These are phyloP conservation scores for Phylloporus sp. DNA, from an alignment of 768 basidiomycete species.

Conservation along the genomic window DNA sequence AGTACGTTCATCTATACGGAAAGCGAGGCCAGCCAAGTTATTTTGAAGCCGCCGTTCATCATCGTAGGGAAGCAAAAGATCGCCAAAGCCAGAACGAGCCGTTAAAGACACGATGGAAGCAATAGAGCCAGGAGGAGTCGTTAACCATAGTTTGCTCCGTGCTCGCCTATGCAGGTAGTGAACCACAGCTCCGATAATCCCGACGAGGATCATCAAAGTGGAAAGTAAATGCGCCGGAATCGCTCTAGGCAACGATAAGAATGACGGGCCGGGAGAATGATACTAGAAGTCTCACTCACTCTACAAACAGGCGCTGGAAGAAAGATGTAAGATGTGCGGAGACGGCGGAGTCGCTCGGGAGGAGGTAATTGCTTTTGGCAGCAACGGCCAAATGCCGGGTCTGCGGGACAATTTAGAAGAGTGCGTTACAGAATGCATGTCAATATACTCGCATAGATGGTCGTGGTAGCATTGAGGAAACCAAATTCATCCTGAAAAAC, in stretches of 20 bases:
- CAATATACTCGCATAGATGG: conserved; percentile 29
- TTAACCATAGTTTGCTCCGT: conserved; percentile 46
- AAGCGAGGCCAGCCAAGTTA: conserved; percentile 48
- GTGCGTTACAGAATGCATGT: background rate
- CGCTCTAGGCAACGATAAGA: conserved; percentile 34
- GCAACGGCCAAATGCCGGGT: conserved; percentile 53
- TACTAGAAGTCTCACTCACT: conserved; percentile 51
- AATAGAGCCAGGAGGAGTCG: conserved; percentile 56
- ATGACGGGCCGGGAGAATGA: background rate
- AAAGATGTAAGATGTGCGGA: conserved; percentile 38
- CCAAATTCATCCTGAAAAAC: conserved; percentile 46
- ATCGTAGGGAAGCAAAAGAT: conserved; percentile 58
- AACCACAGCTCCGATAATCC: conserved; percentile 41
- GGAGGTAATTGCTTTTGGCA: conserved; percentile 58
- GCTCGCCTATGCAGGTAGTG: conserved; percentile 45
- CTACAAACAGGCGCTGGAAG: conserved; percentile 48
- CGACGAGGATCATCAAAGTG: conserved; percentile 42
- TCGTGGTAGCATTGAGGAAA: conserved; percentile 47
- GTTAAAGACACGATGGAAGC: conserved; percentile 54
- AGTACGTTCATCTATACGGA: conserved; percentile 52
- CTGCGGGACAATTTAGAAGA: conserved; percentile 27
- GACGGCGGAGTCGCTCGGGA: conserved; percentile 35
- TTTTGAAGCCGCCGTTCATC: conserved; percentile 38
- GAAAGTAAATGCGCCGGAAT: conserved; percentile 51
- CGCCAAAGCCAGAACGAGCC: conserved; percentile 56